These are phyloP conservation scores for maize (Zea mays) DNA, from an alignment of 176 grass and related monocot species.

Conservation along the genomic window Zm-B73-REFERENCE-NAM-5.0 NC_050097.1:80426001-80426500, in stretches of 20 bases:
- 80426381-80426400: background rate
- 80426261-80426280: slow-evolving; percentile 41
- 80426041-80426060: slow-evolving; percentile 27
- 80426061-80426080: slow-evolving; percentile 77
- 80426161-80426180: slow-evolving; percentile 99
- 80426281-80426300: slow-evolving; percentile 95
- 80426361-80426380: background rate
- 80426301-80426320: slow-evolving; percentile 93
- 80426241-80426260: background rate
- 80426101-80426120: slow-evolving; percentile 62
- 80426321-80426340: slow-evolving; percentile 79
- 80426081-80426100: slow-evolving; percentile 79
- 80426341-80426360: slow-evolving; percentile 56
- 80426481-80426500: slow-evolving; percentile 9
- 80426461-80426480: slow-evolving; percentile 1
- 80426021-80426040: slow-evolving; percentile 32
- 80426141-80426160: slow-evolving; percentile 74
- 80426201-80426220: background rate
- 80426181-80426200: slow-evolving; percentile 61
- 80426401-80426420: slow-evolving; percentile 1
- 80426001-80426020: slow-evolving; percentile 9
- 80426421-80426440: background rate
- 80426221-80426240: background rate
- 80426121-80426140: slow-evolving; percentile 87
- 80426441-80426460: background rate